phyloP scores from a whole-genome alignment of 2,329 filamentous ascomycete species.

The Fusarium sterilihyphosum region DNA sequence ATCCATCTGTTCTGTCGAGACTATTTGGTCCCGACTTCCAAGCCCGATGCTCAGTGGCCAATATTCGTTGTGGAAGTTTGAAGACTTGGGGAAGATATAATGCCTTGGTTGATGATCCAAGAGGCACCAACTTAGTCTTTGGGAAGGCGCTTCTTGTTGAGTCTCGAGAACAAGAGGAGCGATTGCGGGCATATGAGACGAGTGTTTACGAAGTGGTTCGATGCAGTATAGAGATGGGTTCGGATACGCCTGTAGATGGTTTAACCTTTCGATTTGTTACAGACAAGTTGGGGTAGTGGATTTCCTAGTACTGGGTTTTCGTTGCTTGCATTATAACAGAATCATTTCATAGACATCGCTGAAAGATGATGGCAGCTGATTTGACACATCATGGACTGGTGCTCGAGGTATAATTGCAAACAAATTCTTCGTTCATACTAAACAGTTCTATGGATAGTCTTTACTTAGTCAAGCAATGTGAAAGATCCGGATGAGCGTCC shows the following conservation, averaged over 20 bases:
- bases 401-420: too few species aligned
- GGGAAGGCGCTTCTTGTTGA: not conserved
- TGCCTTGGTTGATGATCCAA: not conserved
- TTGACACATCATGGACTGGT: too few species aligned
- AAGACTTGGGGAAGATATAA: not conserved
- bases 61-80: not conserved
- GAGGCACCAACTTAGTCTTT: accelerated
- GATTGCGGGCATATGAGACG: constrained; percentile 4
- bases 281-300: too few species aligned
- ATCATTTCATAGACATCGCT: too few species aligned
- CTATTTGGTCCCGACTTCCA: not conserved
- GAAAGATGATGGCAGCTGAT: too few species aligned
- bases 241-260: not conserved
- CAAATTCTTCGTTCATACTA: not conserved
- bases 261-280: not conserved
- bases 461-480: not conserved
- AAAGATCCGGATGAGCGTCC: not conserved
- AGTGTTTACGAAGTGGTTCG: not conserved
- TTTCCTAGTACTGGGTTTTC: too few species aligned
- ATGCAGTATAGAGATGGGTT: not conserved
- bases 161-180: not conserved
- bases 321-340: too few species aligned
- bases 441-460: accelerated
- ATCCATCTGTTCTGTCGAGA: not conserved
- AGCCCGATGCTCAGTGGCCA: not conserved